Percentiles rank a stretch among this genome's conserved stretches.
phyloP scores from a whole-genome alignment of 1,284 basidiomycete genomes.

The Xerocomus cyaneibrunnescens region DNA sequence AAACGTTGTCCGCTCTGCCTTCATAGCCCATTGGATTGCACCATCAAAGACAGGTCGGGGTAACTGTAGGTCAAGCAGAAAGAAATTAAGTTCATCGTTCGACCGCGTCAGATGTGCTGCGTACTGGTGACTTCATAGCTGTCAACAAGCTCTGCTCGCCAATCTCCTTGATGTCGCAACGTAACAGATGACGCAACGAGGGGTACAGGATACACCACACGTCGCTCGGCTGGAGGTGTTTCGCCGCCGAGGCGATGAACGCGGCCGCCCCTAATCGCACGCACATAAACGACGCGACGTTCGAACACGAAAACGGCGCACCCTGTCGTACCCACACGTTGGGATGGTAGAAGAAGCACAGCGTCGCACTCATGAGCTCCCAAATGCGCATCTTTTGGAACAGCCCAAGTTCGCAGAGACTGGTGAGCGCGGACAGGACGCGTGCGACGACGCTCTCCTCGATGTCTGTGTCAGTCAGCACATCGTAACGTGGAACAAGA shows the following conservation, averaged over 20 bases:
- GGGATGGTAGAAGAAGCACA: slow-evolving; percentile 93
- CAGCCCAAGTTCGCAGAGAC: slow-evolving; percentile 82
- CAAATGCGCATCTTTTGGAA: slow-evolving; percentile 92
- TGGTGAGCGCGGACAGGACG: slow-evolving; percentile 83
- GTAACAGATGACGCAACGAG: slow-evolving; percentile 81
- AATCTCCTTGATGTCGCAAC: slow-evolving; percentile 80
- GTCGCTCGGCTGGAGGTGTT: slow-evolving; percentile 79
- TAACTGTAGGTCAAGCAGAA: slow-evolving; percentile 46
- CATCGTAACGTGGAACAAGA: background rate
- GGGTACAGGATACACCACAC: slow-evolving; percentile 98
- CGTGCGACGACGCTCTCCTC: slow-evolving; percentile 93
- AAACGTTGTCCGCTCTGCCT: slow-evolving; percentile 69
- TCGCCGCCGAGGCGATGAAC: slow-evolving; percentile 83
- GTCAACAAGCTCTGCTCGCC: slow-evolving; percentile 74
- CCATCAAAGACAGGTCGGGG: slow-evolving; percentile 82
- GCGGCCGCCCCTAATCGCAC: slow-evolving; percentile 67
- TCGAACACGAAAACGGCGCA: slow-evolving; percentile 28
- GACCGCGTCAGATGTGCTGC: slow-evolving; percentile 28
- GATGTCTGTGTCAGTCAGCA: slow-evolving; percentile 60
- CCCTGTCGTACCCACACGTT: slow-evolving; percentile 97
- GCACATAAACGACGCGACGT: background rate
- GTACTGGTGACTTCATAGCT: slow-evolving; percentile 76
- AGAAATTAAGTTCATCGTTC: background rate
- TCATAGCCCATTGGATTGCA: slow-evolving; percentile 87
- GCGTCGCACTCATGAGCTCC: slow-evolving; percentile 86